phyloP scores from a whole-genome alignment of 2,329 filamentous ascomycete genomes.

The Alternaria sp. region DNA sequence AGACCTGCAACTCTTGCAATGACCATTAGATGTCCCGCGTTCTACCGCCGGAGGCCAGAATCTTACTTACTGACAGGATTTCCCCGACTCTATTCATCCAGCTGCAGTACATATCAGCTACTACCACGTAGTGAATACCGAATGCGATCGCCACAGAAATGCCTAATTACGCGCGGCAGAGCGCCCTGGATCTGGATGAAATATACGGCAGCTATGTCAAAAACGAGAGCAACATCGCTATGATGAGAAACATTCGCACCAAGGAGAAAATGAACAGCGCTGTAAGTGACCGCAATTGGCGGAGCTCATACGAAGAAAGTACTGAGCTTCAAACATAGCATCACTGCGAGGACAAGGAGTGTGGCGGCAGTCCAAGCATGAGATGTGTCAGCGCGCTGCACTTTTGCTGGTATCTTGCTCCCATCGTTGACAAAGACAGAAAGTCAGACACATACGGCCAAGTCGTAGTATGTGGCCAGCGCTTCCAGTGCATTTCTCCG shows the following conservation, averaged over 20 bases:
- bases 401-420: conserved; percentile 11
- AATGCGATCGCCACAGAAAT: conserved; percentile 5
- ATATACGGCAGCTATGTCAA: conserved; percentile 4
- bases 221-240: background rate
- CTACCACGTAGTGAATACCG: background rate
- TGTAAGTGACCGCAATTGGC: background rate
- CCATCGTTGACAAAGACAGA: background rate
- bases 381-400: conserved; percentile 11
- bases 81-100: background rate
- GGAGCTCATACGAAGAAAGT: background rate
- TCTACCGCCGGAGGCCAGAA: background rate
- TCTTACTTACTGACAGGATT: background rate
- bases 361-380: conserved; percentile 1
- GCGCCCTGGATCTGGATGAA: conserved; percentile 11
- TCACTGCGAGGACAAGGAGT: conserved; percentile 17
- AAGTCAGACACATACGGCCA: background rate
- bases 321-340: conserved; percentile 3
- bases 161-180: conserved; percentile 10
- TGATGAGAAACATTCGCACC: conserved; percentile 12
- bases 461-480: conserved; percentile 13
- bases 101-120: background rate
- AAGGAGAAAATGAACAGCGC: conserved; percentile 6
- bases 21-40: background rate
- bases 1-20: background rate
- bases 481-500: conserved; percentile 12